phyloP scores from a whole-genome alignment of 2,329 filamentous ascomycete genomes.

The Alternaria sp. region DNA sequence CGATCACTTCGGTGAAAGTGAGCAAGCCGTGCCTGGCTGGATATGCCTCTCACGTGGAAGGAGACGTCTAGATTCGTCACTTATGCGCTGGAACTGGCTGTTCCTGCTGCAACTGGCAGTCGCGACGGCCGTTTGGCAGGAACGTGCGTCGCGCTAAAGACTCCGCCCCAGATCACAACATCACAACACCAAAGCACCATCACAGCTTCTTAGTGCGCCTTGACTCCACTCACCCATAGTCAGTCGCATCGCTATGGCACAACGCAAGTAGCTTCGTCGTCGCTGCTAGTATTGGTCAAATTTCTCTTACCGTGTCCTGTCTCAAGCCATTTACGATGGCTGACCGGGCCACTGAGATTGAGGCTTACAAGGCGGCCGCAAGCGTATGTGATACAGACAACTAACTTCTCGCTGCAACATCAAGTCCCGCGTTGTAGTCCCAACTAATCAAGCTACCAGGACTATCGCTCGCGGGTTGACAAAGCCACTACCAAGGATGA shows the following conservation, averaged over 20 bases:
- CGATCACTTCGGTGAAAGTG: neutral
- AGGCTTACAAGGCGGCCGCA: slow-evolving; percentile 41
- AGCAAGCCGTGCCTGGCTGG: neutral
- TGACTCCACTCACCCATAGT: neutral
- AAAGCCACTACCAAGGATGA: slow-evolving; percentile 62
- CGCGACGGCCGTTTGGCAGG: slow-evolving; percentile 11
- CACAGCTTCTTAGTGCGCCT: neutral
- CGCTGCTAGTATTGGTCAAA: neutral
- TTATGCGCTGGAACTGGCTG: neutral
- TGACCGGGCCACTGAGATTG: slow-evolving; percentile 30
- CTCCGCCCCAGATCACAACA: slow-evolving; percentile 22
- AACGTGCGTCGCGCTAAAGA: slow-evolving; percentile 28
- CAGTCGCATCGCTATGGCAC: slow-evolving; percentile 8
- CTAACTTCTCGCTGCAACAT: neutral
- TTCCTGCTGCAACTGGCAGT: neutral
- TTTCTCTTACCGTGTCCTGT: neutral
- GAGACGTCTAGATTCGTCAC: neutral
- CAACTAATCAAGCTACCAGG: slow-evolving; percentile 30
- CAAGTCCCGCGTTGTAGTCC: neutral
- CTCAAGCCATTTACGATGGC: slow-evolving; percentile 30
- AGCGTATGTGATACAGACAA: slow-evolving; percentile 40
- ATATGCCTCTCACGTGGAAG: neutral
- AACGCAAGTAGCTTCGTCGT: slow-evolving; percentile 3
- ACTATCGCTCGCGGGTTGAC: slow-evolving; percentile 53
- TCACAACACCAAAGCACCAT: slow-evolving; percentile 15